Evolutionary conservation across 2,329 filamentous ascomycete species (phyloP), one percentile per base, ranked within the genome.

Genomic region (Alternaria conjuncta): DNA sequence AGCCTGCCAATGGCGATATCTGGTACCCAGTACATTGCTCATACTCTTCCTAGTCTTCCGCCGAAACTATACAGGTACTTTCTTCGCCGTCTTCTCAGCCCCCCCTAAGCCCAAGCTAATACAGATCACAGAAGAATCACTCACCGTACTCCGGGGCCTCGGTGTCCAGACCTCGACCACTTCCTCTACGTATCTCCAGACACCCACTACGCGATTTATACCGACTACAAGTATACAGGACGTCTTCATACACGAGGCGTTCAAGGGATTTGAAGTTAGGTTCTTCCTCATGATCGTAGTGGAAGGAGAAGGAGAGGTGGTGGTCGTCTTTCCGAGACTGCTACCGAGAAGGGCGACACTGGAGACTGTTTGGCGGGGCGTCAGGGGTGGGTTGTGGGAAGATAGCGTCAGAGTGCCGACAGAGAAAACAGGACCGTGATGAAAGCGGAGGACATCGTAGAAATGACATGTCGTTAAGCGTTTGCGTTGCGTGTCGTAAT

Each of bases 191-290:
- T 93, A 92, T 73, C 84, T 94, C 7, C 85, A 85, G 41, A 84
- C 84, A 9, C 82, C 87, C 3, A 84, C 86, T 2, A 91, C 89
- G n/a, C 84, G 89, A 54, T 93, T 92, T 79, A 98, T 99, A 63
- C 95, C 96, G 0, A 97, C 95, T 0, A 92, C 91, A 47, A 90
- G 93, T 80, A 96, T 99, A 61, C 92, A 92, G 76, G 96, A 99
- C 78, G 90, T 99, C 60, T 88, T 97, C 57, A 92, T 99, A 55
- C 94, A 97, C 78, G 96, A 99, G 83, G 96, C 94, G 4, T 98
- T 98, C 80, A 89, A 88, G 61, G 94, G 94, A 1, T 97, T 97
- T 75, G 93, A 94, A 81, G 94, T 98, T 36, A 84, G 90, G 44
- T 97, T 95, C 76, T 97, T 97, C 76, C 83, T 99, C 9, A 89